Base-by-base conservation (phyloP, 2,329 filamentous ascomycete species). In the Tympanopsis confertula region DNA sequence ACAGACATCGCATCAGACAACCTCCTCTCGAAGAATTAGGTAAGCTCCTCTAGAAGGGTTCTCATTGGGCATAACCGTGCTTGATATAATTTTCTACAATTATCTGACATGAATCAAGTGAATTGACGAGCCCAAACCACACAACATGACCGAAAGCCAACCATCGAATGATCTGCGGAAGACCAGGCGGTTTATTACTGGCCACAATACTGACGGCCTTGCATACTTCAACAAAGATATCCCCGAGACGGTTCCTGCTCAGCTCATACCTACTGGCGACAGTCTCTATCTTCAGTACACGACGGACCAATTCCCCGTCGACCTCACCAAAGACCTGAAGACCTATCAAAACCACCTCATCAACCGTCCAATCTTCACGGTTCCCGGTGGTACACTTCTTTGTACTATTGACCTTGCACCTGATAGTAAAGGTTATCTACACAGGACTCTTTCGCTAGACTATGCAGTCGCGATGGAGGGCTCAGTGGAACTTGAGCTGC, bases 381-480 rank as follows among this genome's bases (percentile, higher is more conserved):
- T 45, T 17, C 41, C 48, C 4, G 46, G 50, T 3, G 66, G 65
- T 28, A 63, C 56, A 0, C 60, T 68, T 0, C 60, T 59, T 19
- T 58, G 66, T 2, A 56, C 64, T 39, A 65, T 70, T 17, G 67
- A 71, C 46, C 66, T 71, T 44, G 55, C 54, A 0, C 68, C 68
- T 1, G 54, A 51, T 3, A 58, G 59, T 26, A 48, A 51, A 15
- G 58, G 56, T 15, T 50, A 63, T 14, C 67, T 49, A 43, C 45
- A 47, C 41, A 44, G 45, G 5, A 47, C 45, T 3, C 14, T 42
- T 29, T 41, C 39, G 35, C 37, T 47, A 7, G 45, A 47, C 40
- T 47, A 47, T 29, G n/a, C 29, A 19, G 7, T 28, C 19, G 13
- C n/a, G n/a, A 28, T 28, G n/a, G 24, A 28, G 10, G 24, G 24